Evolutionary conservation across 1,284 basidiomycete species (phyloP).

Genomic region (Cystobasidium sp.): DNA sequence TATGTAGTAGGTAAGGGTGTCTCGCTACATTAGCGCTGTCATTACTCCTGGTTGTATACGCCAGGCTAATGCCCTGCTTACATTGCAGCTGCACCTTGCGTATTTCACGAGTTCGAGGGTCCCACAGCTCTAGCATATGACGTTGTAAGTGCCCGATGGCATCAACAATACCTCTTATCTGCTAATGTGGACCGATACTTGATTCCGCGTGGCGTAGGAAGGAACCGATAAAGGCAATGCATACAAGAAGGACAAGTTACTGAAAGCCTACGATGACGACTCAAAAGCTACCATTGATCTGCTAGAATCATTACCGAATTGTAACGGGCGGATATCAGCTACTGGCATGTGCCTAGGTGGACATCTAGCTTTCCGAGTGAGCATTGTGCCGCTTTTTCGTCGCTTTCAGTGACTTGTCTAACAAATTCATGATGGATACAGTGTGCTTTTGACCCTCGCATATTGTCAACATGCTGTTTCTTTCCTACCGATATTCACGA

Average conservation of each 20-base stretch:
- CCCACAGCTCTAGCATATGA: slow-evolving; percentile 86
- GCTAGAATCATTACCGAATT: slow-evolving; percentile 71
- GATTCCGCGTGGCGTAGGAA: too few species aligned
- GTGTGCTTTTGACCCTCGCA: slow-evolving; percentile 82
- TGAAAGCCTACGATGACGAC: slow-evolving; percentile 69
- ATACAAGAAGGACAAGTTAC: slow-evolving; percentile 69
- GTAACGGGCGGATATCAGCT: slow-evolving; percentile 74
- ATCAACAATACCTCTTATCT: too few species aligned
- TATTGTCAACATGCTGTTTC: slow-evolving; percentile 85
- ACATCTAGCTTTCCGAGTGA: slow-evolving; percentile 63
- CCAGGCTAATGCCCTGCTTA: slow-evolving; percentile 56
- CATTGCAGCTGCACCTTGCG: slow-evolving; percentile 65
- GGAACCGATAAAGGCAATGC: slow-evolving; percentile 85
- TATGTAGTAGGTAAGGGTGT: slow-evolving; percentile 27
- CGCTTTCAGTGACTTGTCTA: neutral
- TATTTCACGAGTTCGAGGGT: slow-evolving; percentile 87
- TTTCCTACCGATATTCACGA: slow-evolving; percentile 72
- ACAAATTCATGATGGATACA: slow-evolving; percentile 53
- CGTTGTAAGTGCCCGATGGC: slow-evolving; percentile 54
- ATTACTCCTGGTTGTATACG: neutral
- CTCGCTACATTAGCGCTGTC: slow-evolving; percentile 40
- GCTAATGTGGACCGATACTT: too few species aligned
- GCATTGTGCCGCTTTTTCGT: neutral
- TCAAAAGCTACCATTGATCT: slow-evolving; percentile 75
- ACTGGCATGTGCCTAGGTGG: slow-evolving; percentile 65